Evolutionary conservation across 2,329 filamentous ascomycete genomes (phyloP), one percentile per base, ranked within the genome.

Genomic region (Dactylellina haptotyla): DNA sequence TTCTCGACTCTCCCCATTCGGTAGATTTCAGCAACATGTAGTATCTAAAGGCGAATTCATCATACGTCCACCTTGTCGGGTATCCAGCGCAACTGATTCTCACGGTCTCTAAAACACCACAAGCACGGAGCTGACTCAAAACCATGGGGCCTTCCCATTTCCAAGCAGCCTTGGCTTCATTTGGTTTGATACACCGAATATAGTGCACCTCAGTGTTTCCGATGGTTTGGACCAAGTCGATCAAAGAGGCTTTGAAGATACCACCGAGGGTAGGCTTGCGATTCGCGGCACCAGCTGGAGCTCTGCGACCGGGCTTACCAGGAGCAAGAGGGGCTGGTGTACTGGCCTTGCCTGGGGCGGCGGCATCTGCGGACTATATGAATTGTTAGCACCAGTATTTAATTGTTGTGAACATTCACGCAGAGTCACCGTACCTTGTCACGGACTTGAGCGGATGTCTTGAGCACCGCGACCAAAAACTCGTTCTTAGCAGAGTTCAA

Each of bases 141-240:
- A 99, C 95, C 95, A 99, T 99, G 2, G 96, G 95, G 0, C 95
- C 95, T 80, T 99, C 95, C 75, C 98, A 99, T 79, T 96, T 94
- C 95, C 95, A 99, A 0, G 95, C 88, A 79, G 91, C 91, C 82
- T 99, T 99, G 56, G 88, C 92, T 82, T 99, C 95, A 80, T 99
- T 99, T 30, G 95, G 95, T 83, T 99, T 99, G 83, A 99, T 98
- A 81, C 95, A 99, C 77, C 95, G 89, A 80, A 99, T 99, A 82
- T 99, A 99, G 82, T 99, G 95, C 18, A 98, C 95, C 80, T 99
- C 95, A 1, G 95, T 99, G 77, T 91, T 93, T 82, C 96, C 97
- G 82, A 99, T 99, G 3, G 95, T 99, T 80, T 88, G 86, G 94
- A 99, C 99, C 57, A 99, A 87, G 82, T 99, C 95, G 78, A 99